Evolutionary conservation across 768 basidiomycete genomes (phyloP).

Genomic region (Boletus bicolor): DNA sequence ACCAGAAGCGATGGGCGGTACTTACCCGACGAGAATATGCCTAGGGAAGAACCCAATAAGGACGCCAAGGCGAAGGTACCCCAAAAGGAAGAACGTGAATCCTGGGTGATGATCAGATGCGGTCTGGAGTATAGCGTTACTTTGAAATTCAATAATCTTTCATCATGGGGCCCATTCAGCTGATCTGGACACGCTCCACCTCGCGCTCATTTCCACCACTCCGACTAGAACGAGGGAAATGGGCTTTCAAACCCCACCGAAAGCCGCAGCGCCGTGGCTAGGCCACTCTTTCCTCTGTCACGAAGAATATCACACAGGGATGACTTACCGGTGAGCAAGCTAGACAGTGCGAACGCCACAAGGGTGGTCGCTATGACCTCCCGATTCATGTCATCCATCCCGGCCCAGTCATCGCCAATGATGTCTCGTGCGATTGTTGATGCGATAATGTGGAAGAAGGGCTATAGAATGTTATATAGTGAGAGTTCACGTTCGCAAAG

Average conservation of each 20-base stretch:
- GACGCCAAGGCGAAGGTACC: constrained; percentile 75
- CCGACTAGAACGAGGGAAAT: not conserved
- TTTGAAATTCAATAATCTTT: constrained; percentile 16
- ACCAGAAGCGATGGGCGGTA: constrained; percentile 10
- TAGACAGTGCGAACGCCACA: constrained; percentile 82
- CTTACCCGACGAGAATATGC: constrained; percentile 92
- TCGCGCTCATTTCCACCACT: not conserved
- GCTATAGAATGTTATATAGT: constrained; percentile 40
- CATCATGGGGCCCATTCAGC: not conserved
- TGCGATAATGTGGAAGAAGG: constrained; percentile 94
- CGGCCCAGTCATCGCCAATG: constrained; percentile 24
- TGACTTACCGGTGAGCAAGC: constrained; percentile 74
- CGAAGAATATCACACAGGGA: not conserved
- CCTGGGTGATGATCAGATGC: constrained; percentile 18
- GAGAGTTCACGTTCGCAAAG: not conserved
- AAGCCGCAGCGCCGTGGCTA: not conserved
- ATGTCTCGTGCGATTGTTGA: constrained; percentile 68
- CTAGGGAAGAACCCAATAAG: constrained; percentile 95
- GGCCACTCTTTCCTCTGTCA: not conserved
- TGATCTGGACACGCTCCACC: not conserved
- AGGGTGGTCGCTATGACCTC: constrained; percentile 91
- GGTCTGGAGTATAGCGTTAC: not conserved
- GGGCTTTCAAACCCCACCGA: not conserved
- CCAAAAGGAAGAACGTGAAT: constrained; percentile 82
- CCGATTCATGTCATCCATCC: constrained; percentile 54